Evolutionary conservation across 345 rosid genomes (phyloP).

Genomic region (Aquilaria yunnanensis): DNA sequence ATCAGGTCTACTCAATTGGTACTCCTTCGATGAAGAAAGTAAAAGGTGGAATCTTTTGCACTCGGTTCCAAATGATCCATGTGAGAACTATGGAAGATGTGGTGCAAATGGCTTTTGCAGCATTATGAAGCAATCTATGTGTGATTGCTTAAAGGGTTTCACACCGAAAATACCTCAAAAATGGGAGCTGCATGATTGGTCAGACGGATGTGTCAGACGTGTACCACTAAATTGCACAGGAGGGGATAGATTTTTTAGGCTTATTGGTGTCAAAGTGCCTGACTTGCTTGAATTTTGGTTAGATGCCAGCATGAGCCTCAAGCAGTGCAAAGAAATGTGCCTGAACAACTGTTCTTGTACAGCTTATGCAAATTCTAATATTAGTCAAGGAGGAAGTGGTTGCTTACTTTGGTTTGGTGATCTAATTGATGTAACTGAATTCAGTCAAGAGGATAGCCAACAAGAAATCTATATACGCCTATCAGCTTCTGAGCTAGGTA

Average conservation of each 20-base stretch:
- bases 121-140: slow-evolving; percentile 20
- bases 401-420: slow-evolving; percentile 29
- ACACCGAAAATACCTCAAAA: slow-evolving; percentile 12
- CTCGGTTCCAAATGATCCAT: slow-evolving; percentile 37
- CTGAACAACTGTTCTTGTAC: slow-evolving; percentile 27
- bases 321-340: slow-evolving; percentile 24
- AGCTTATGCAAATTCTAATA: slow-evolving; percentile 20
- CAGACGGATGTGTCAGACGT: slow-evolving; percentile 25
- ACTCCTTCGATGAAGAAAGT: slow-evolving; percentile 16
- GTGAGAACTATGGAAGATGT: slow-evolving; percentile 31
- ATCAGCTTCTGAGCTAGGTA: slow-evolving; percentile 39
- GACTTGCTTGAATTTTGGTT: slow-evolving; percentile 17
- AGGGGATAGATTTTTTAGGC: slow-evolving; percentile 12
- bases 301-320: slow-evolving; percentile 18
- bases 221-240: slow-evolving; percentile 15
- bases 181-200: slow-evolving; percentile 19
- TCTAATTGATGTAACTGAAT: slow-evolving; percentile 21
- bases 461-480: slow-evolving; percentile 35
- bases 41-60: slow-evolving; percentile 25
- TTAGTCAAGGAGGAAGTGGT: slow-evolving; percentile 23
- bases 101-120: slow-evolving; percentile 33
- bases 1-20: slow-evolving; percentile 1
- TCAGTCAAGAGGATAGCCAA: slow-evolving; percentile 23
- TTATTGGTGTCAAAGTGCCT: slow-evolving; percentile 16
- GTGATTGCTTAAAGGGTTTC: slow-evolving; percentile 24